Percentiles rank a stretch among this genome's conserved stretches.
phyloP scores from a whole-genome alignment of 345 rosid species.

The Citrus sinensis region DNA sequence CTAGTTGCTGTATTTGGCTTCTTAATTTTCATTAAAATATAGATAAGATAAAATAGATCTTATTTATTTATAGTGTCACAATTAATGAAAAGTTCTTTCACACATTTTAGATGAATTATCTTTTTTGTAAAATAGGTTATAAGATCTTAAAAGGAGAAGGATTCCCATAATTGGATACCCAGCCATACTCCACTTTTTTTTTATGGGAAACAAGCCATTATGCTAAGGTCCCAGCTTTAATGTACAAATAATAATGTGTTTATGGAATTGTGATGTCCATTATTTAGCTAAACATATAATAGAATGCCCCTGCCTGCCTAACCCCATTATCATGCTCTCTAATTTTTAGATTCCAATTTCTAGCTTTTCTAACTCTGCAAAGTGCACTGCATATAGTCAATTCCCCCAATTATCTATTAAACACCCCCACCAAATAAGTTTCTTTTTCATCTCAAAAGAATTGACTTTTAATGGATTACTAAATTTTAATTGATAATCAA shows the following conservation, averaged over 20 bases:
- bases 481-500: neutral
- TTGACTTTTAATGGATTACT: neutral
- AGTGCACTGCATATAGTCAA: neutral
- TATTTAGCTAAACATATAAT: neutral
- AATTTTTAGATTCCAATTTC: neutral
- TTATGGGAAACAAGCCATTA: neutral
- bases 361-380: neutral
- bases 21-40: neutral
- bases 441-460: neutral
- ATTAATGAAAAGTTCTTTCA: too few species aligned
- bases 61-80: too few species aligned
- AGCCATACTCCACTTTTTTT: neutral
- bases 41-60: too few species aligned
- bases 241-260: neutral
- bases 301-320: neutral
- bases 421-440: neutral
- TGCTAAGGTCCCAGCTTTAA: neutral
- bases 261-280: neutral
- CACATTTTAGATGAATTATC: neutral
- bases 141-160: neutral
- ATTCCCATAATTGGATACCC: constrained; percentile 2
- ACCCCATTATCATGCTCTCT: neutral
- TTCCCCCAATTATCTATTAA: neutral
- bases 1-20: neutral
- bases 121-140: neutral